Base-by-base conservation (phyloP, 805 yeast genomes). In the Vanderwaltozyma verrucispora region DNA sequence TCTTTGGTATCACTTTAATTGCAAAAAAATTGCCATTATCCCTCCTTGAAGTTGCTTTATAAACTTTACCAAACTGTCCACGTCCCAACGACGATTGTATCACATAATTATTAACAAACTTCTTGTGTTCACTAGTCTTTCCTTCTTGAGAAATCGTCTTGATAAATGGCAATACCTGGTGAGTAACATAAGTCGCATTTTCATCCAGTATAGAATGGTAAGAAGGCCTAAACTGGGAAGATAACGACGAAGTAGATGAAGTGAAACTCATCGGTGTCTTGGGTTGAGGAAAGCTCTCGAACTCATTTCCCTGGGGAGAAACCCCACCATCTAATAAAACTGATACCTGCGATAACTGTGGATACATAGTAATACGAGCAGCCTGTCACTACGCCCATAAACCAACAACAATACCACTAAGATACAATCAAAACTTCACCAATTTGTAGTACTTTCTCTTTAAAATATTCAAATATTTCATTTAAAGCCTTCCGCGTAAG, bases 21-120 rank as follows among this genome's bases (percentile, higher is more conserved):
- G 64, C 64, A 2, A 53, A 53, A 1, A 45, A 16, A 6, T 35
- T 35, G 4, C 35, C 20, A 6, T 44, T 33, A 17, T 30, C 32
- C 2, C 24, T 4, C 6, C 35, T 14, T 17, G 26, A 32, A 33
- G 37, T 26, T 4, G 56, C 57, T 36, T 50, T 49, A 32, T 50
- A 54, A 2, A 59, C 62, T 35, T 54, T 52, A 5, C 61, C 60
- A 42, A 47, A 58, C 38, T 58, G 62, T 3, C 63, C 63, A 17
- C 38, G 41, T 1, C 63, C 63, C 10, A 56, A 35, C 11, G 45
- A 35, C 5, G 46, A 33, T 0, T 44, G 48, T 13, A 55, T 23
- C 9, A 39, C 35, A 30, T 45, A 51, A 18, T 40, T 41, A 15
- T 50, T 50, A 21, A 51, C 41, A n/a, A 41, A 14, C 11, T 23